Evolutionary conservation across 2,329 filamentous ascomycete genomes (phyloP).

Genomic region (Colletotrichum cereale): DNA sequence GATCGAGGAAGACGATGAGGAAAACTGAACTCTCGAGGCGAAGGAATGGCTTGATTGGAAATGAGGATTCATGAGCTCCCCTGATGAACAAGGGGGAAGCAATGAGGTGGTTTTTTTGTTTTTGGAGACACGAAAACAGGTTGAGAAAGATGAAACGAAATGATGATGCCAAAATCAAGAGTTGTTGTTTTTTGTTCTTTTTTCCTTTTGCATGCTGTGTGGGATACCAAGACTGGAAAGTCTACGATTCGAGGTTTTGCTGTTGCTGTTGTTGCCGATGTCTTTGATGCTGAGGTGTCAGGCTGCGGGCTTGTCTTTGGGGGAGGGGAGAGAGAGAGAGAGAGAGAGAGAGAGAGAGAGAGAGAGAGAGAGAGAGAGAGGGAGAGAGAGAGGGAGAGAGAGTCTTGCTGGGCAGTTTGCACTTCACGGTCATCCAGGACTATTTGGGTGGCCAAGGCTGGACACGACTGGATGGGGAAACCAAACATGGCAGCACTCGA

Average conservation of each 20-base stretch:
- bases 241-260: neutral
- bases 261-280: neutral
- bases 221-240: slow-evolving; percentile 19
- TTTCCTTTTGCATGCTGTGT: neutral
- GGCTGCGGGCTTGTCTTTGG: neutral
- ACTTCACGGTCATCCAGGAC: neutral
- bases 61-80: slow-evolving; percentile 9
- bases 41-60: slow-evolving; percentile 4
- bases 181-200: neutral
- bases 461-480: neutral
- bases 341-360: neutral
- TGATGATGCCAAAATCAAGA: slow-evolving; percentile 14
- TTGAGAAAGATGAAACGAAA: slow-evolving; percentile 14
- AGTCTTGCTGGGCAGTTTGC: too few relatives aligned
- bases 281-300: neutral
- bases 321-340: too few relatives aligned
- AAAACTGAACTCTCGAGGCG: slow-evolving; percentile 50
- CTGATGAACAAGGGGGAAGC: neutral
- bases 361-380: too few relatives aligned
- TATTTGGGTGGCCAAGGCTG: neutral
- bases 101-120: neutral
- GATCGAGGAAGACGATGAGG: slow-evolving; percentile 80
- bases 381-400: too few relatives aligned
- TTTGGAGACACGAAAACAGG: slow-evolving; percentile 5
- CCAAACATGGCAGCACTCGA: neutral